Evolutionary conservation across 1,284 basidiomycete genomes (phyloP), one percentile per base, ranked within the genome.

Genomic region (Rhodotorula sp.): DNA sequence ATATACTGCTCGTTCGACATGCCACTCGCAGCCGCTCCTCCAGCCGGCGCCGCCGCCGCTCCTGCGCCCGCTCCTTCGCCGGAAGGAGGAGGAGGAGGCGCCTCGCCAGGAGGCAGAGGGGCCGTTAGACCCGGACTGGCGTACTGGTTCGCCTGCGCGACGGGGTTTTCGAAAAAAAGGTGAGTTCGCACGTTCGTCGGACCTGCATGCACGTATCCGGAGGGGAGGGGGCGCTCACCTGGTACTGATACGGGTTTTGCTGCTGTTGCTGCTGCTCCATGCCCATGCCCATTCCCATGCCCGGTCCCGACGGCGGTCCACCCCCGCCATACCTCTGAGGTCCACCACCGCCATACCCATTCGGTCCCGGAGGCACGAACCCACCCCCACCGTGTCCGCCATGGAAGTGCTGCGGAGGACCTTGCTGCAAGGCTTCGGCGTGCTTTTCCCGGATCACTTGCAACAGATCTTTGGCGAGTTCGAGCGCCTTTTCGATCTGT

Each of bases 401-500:
- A 10, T 48, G 26, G 26, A 26, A 19, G 34, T 75, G 69, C 47
- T 70, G 62, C 28, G 71, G 54, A n/a, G 54, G 26, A 6, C 67
- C 7, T 68, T 47, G 62, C 63, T 55, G 54, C 54, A 55, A 64
- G 26, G 92, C 90, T 82, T 97, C 95, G 47, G 86, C 88, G 80
- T 94, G 92, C 79, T 97, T 93, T 71, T 87, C 84, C 26, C 87
- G 87, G 19, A 97, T 91, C 26, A 95, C 92, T 64, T 90, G 85
- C 12, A 97, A 85, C 12, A 97, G 85, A 80, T 97, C 94, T 72
- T 95, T 91, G 6, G 93, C 92, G 31, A 95, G 84, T 14, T 88
- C 88, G 82, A 93, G 92, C 6, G 94, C 94, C 60, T 91, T 88
- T 31, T 88, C 87, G 8, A 97, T 89, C 83, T 93, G 91, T 47